Evolutionary conservation across 2,329 filamentous ascomycete species (phyloP), one percentile per base, ranked within the genome.

Genomic region (Madurella mycetomatis): DNA sequence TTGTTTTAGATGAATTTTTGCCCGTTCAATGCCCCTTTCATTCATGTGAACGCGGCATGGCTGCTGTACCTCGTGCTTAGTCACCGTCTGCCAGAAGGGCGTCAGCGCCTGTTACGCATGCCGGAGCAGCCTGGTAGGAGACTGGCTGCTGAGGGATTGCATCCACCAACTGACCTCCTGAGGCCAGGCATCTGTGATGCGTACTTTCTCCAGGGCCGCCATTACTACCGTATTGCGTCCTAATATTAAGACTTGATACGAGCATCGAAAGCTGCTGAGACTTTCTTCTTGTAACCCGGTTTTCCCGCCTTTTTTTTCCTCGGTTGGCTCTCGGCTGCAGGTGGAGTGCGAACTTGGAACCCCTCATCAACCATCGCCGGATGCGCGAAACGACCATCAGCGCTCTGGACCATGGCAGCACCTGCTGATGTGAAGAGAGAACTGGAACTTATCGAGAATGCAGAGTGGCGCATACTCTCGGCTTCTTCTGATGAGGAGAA

Each of bases 401-500:
- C 13, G 32, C 39, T 40, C 37, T 17, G 18, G 43, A 53, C 16
- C 31, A 76, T 76, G 74, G 64, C 74, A 25, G 25, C 47, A 5
- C 53, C 66, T 5, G 67, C 74, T 11, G 64, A 74, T 5, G 84
- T 88, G 71, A 78, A 87, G 70, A 83, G 85, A 58, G 91, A 96
- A 79, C 78, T 95, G 62, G 82, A 84, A 61, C 82, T 96, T 58
- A 82, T 96, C 49, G 88, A 88, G 65, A 92, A 89, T 67, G 87
- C 95, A 44, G 91, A 95, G 70, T 83, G 94, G 66, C 83, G 86
- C 60, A 94, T 96, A 65, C 68, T 84, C 15, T 87, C 83, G 30
- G 82, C 92, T 49, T 87, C 92, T 30, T 88, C 90, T 63, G 86
- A 90, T 49, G 92, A 96, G 68, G 78, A 83, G 59, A 95, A 92